Percentiles rank a stretch among this genome's conserved stretches.
These are phyloP conservation scores for Talaromyces stipitatus DNA, from an alignment of 495 filamentous ascomycete species.

Conservation along the genomic window DNA sequence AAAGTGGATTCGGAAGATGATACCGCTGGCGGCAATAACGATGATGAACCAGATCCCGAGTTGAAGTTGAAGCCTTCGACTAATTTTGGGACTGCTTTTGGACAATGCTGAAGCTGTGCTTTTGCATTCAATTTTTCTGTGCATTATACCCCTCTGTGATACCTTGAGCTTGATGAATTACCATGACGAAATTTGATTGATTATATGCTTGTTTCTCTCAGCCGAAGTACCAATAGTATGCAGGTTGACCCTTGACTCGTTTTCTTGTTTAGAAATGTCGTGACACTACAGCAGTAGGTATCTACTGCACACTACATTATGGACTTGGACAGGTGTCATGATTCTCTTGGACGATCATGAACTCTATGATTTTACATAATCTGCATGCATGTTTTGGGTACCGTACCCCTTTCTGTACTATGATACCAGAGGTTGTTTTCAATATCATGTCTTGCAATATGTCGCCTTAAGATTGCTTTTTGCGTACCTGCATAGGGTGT, in stretches of 20 bases:
- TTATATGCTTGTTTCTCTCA: no score
- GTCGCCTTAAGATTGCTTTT: background rate
- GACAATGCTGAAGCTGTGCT: constrained; percentile 8
- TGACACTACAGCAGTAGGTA: background rate
- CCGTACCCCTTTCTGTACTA: background rate
- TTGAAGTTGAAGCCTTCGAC: constrained; percentile 50
- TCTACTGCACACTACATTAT: background rate
- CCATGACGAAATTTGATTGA: background rate
- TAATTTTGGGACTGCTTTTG: constrained; percentile 54
- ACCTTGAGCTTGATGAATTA: background rate
- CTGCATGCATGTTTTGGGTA: background rate
- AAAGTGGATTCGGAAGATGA: constrained; percentile 10
- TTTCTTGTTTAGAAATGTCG: background rate
- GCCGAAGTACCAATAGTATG: no score
- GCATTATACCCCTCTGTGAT: constrained; percentile 9
- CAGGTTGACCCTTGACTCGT: background rate
- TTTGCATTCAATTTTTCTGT: constrained; percentile 9
- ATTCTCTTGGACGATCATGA: background rate
- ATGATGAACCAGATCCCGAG: constrained; percentile 44
- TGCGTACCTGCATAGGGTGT: background rate
- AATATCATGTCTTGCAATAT: background rate
- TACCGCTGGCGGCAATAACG: constrained; percentile 19
- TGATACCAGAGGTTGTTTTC: constrained; percentile 1
- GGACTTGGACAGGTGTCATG: background rate
- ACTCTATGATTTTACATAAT: background rate